These are phyloP conservation scores for Ascomycota sp. DNA, from an alignment of 2,329 filamentous ascomycete species.

Conservation along the genomic window DNA sequence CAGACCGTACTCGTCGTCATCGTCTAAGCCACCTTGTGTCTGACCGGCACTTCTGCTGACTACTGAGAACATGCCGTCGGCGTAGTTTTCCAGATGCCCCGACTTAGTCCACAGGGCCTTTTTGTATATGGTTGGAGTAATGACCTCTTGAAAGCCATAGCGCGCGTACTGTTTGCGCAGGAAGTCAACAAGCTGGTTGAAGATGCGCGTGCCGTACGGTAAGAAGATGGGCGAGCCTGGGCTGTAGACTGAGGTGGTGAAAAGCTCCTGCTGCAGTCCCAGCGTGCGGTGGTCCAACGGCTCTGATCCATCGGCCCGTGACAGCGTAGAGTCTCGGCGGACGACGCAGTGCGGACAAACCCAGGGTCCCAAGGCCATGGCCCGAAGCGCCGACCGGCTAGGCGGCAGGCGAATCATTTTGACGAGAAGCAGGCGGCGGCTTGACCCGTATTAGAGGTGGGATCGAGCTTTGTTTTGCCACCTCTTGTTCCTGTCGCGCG, in stretches of 20 bases:
- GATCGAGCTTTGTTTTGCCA: too few relatives aligned
- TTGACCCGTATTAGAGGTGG: too few relatives aligned
- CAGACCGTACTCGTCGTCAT: conserved; percentile 45
- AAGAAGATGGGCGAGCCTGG: conserved; percentile 73
- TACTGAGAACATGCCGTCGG: conserved; percentile 82
- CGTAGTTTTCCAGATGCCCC: conserved; percentile 76
- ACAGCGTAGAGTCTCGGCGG: conserved; percentile 9
- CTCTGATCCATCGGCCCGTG: conserved; percentile 7
- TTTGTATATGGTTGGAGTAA: conserved; percentile 83
- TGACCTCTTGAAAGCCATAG: conserved; percentile 75
- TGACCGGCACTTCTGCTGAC: conserved; percentile 22
- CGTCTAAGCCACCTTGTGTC: conserved; percentile 10
- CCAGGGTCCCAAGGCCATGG: conserved; percentile 9
- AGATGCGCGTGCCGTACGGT: conserved; percentile 61
- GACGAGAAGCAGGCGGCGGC: background rate
- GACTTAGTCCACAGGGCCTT: conserved; percentile 71
- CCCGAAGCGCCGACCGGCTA: conserved; percentile 4
- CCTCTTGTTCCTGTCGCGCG: too few relatives aligned
- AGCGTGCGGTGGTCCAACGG: conserved; percentile 38
- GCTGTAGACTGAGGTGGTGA: conserved; percentile 59
- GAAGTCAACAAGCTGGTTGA: conserved; percentile 67
- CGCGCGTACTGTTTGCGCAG: conserved; percentile 65
- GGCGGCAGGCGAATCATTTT: conserved; percentile 12
- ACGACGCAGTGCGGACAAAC: conserved; percentile 12
- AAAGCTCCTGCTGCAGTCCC: conserved; percentile 50